Percentiles rank a stretch among this genome's conserved stretches.
Conservation (phyloP, 2,329 filamentous ascomycete species). For the Sclerotinia minor region DNA sequence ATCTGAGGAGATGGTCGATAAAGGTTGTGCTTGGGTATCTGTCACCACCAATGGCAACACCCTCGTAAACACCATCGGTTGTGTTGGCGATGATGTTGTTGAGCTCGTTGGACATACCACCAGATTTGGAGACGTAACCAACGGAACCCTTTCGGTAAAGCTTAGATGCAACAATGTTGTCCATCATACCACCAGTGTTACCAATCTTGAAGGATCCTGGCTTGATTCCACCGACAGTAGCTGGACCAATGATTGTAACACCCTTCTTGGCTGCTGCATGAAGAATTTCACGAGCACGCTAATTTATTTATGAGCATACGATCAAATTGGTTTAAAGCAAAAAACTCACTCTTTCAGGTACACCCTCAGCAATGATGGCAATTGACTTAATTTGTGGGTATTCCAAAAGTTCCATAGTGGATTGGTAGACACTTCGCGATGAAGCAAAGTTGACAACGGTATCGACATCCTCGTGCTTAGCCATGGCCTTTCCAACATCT, state of each 20-base stretch:
- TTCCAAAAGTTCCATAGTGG: constrained; percentile 98
- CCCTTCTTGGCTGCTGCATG: constrained; percentile 98
- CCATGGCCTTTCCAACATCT: constrained; percentile 84
- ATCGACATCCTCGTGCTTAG: constrained; percentile 96
- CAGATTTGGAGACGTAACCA: constrained; percentile 99
- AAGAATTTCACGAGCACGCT: constrained; percentile 97
- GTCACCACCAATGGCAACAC: constrained; percentile 98
- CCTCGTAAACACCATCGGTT: constrained; percentile 98
- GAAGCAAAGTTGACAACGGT: constrained; percentile 99
- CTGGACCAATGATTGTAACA: constrained; percentile 97
- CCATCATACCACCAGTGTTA: constrained; percentile 99
- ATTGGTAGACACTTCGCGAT: constrained; percentile 96
- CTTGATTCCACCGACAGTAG: constrained; percentile 99
- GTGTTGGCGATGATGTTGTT: constrained; percentile 99
- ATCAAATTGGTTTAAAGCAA: background rate
- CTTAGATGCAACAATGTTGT: constrained; percentile 99
- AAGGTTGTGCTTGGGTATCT: constrained; percentile 98
- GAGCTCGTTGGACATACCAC: constrained; percentile 99
- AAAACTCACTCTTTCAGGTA: constrained; percentile 84
- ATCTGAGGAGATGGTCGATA: constrained; percentile 96
- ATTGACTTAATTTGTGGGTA: constrained; percentile 97
- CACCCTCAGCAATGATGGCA: constrained; percentile 99
- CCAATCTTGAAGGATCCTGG: constrained; percentile 99
- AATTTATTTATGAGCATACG: constrained; percentile 38
- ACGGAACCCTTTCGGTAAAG: constrained; percentile 99